Evolutionary conservation across 441 rosid species (phyloP).

Genomic region (Erysimum cheiri): DNA sequence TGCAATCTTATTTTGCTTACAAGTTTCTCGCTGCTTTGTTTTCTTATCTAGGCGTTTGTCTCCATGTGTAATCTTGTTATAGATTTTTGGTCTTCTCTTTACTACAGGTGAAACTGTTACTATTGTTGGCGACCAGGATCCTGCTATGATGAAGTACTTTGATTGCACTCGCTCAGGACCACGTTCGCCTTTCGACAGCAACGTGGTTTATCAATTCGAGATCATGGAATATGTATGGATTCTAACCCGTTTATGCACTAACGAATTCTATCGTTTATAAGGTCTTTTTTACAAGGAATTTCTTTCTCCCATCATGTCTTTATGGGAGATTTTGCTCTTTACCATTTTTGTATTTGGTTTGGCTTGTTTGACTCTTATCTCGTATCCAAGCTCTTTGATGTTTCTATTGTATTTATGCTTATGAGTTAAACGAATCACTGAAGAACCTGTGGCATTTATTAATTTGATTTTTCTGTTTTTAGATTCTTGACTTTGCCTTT

Average conservation of each 20-base stretch:
- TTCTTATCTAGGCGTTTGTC: not conserved
- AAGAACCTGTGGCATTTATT: not conserved
- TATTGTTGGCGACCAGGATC: slow-evolving; percentile 83
- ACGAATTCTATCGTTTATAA: not conserved
- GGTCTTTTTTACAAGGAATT: not conserved
- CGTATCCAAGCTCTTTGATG: slow-evolving; percentile 11
- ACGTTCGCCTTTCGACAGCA: slow-evolving; percentile 86
- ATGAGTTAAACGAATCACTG: not conserved
- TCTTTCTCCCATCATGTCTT: not conserved
- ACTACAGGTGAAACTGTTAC: slow-evolving; percentile 83
- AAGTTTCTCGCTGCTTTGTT: not conserved
- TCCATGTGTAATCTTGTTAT: slow-evolving; percentile 19
- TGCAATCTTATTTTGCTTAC: not conserved
- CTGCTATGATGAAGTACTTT: slow-evolving; percentile 76
- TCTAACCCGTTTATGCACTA: not conserved
- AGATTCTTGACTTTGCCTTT: slow-evolving; percentile 94
- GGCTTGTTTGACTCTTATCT: not conserved
- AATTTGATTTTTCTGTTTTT: slow-evolving; percentile 22
- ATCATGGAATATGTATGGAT: slow-evolving; percentile 90
- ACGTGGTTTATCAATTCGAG: slow-evolving; percentile 91
- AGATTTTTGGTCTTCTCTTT: slow-evolving; percentile 16
- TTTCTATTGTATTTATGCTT: not conserved
- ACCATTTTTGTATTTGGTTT: not conserved
- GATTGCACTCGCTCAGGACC: slow-evolving; percentile 96
- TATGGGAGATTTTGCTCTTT: slow-evolving; percentile 5